Evolutionary conservation across 441 rosid genomes (phyloP), one percentile per base, ranked within the genome.

Genomic region (Mallotus japonicus): DNA sequence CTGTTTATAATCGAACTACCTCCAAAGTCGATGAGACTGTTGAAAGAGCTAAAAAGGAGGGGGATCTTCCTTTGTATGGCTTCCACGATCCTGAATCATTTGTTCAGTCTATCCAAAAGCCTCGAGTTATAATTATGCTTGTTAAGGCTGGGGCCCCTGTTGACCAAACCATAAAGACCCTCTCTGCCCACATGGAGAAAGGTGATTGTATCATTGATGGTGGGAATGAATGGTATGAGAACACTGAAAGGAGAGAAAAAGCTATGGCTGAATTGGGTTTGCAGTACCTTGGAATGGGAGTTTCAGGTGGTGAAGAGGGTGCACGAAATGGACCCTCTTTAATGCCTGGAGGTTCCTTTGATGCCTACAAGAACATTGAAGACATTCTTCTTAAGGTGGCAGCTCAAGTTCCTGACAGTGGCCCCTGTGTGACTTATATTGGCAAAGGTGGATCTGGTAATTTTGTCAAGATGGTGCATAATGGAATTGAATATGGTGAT

Each of bases 261-360:
- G 88, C 90, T 2, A 72, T 89, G 83, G 81, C 91, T 55, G 92
- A 88, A 64, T 61, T 83, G 76, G 95, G 98, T 69, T 86, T 94
- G 66, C 91, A 82, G 40, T 92, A 94, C 85, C 90, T 92, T 44
- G 98, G 98, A 78, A 94, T 94, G 98, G 96, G 98, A 73, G 98
- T 93, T 73, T 92, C 97, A 5, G 98, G 97, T 57, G 98, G 98
- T 64, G 98, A 94, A 84, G 98, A 94, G 75, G 97, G 97, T 76
- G 98, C 97, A 59, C 84, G 98, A 44, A 62, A 90, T 66, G 97
- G 97, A 0, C 97, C 98, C n/a, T 90, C 98, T 28, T 16, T 94
- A 89, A 92, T 94, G 96, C 98, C 97, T 70, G 98, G 98, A 70
- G 98, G 98, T n/a, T 94, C 98, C 15, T 84, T 80, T 22, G 92